A percentile compares a stretch with the other conserved stretches of the same genome.
These are phyloP conservation scores for Triticum urartu DNA, from an alignment of 176 grass and related monocot genomes.

Conservation along the genomic window DNA sequence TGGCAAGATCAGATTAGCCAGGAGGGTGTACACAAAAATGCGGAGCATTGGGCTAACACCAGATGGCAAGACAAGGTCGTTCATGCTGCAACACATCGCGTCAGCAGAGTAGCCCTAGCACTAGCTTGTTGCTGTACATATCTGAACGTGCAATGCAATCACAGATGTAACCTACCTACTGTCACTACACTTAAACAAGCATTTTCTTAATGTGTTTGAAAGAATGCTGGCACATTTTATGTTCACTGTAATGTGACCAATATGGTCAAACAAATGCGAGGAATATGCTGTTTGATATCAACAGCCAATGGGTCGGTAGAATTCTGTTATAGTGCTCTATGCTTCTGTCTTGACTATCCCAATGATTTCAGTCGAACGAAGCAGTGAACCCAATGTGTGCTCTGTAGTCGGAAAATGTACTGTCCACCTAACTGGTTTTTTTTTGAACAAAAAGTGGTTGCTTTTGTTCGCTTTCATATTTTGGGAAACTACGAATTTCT, in stretches of 20 bases:
- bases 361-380: too few relatives aligned
- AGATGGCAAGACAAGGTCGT: constrained; percentile 66
- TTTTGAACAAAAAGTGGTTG: too few relatives aligned
- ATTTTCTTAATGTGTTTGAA: neutral
- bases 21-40: constrained; percentile 59
- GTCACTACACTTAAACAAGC: neutral
- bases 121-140: neutral
- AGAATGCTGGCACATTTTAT: neutral
- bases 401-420: too few relatives aligned
- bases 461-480: too few relatives aligned
- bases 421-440: too few relatives aligned
- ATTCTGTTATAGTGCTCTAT: too few relatives aligned
- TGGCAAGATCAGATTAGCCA: constrained; percentile 60
- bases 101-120: neutral
- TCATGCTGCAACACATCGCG: constrained; percentile 73
- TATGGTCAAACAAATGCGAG: neutral
- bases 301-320: neutral
- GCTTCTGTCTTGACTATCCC: too few relatives aligned
- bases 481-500: too few relatives aligned
- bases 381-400: too few relatives aligned
- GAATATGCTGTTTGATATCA: too few relatives aligned
- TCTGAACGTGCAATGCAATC: neutral
- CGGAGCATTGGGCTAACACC: constrained; percentile 62
- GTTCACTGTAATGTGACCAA: neutral
- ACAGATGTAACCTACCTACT: neutral